phyloP scores from a whole-genome alignment of 164 flowering plant species.

The Sedum album region DNA sequence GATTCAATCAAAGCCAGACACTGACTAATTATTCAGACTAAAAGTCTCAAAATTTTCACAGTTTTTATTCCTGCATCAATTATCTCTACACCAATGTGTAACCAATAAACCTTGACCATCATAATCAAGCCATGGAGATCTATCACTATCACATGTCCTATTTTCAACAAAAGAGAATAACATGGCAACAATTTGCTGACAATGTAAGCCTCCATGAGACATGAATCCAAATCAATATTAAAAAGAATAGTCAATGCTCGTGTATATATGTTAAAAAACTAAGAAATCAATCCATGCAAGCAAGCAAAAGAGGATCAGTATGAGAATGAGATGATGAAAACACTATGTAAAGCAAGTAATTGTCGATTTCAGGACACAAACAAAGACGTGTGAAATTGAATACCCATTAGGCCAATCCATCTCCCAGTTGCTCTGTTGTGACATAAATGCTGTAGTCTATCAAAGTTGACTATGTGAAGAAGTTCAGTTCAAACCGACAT shows the following conservation, averaged over 20 bases:
- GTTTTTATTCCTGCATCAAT: no score
- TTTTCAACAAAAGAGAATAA: not conserved
- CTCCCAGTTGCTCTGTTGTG: not conserved
- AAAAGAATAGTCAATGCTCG: not conserved
- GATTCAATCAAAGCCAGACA: no score
- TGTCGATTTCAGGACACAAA: no score
- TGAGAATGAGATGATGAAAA: no score
- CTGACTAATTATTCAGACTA: no score
- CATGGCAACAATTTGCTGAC: not conserved
- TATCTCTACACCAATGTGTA: not conserved
- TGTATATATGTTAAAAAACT: no score
- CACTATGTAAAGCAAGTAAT: no score
- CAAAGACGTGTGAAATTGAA: constrained; percentile 1
- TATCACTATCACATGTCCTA: not conserved
- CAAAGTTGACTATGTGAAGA: not conserved
- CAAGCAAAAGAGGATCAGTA: no score
- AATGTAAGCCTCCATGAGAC: no score
- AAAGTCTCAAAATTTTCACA: no score
- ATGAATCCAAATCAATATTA: no score
- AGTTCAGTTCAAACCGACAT: not conserved
- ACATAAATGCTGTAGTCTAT: not conserved
- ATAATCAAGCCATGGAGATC: not conserved
- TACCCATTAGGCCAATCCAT: not conserved
- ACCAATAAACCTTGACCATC: not conserved
- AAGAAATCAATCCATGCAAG: no score